Conservation (phyloP, 345 rosid genomes). For the Lagerstroemia speciosa region DNA sequence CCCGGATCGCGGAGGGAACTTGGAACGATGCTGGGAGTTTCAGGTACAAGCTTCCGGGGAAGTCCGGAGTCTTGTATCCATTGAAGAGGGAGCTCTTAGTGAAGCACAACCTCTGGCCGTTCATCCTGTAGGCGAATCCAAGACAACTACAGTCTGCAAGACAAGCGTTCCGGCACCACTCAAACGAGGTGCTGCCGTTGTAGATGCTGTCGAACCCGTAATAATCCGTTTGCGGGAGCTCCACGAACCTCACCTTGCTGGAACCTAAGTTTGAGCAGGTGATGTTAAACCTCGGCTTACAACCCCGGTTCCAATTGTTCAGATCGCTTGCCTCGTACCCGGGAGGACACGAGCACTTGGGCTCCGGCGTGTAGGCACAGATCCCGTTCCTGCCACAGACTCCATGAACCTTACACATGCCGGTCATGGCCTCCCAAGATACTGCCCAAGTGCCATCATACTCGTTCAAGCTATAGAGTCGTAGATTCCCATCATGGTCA, state of each 20-base stretch:
- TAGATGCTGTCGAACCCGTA: constrained; percentile 30
- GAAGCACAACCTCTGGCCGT: constrained; percentile 16
- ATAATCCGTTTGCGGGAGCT: constrained; percentile 18
- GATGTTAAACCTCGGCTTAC: constrained; percentile 27
- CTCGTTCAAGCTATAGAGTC: too few species aligned
- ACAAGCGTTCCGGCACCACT: constrained; percentile 27
- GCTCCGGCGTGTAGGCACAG: constrained; percentile 24
- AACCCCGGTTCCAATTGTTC: constrained; percentile 31
- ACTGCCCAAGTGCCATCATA: too few species aligned
- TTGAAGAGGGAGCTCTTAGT: constrained; percentile 24
- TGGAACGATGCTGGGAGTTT: constrained; percentile 18
- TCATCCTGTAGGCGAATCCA: constrained; percentile 25
- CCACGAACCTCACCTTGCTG: constrained; percentile 16
- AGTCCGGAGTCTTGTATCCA: constrained; percentile 19
- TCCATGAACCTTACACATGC: constrained; percentile 27
- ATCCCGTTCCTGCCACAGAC: constrained; percentile 37
- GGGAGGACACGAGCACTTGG: constrained; percentile 37
- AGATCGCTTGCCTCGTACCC: constrained; percentile 25
- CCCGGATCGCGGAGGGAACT: neutral
- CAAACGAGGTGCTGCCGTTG: neutral
- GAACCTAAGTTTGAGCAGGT: constrained; percentile 11
- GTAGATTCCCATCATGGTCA: too few species aligned
- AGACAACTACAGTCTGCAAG: constrained; percentile 8
- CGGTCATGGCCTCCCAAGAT: constrained; percentile 31
- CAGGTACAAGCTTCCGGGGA: constrained; percentile 17